Conservation (phyloP, 495 filamentous ascomycete species). For the Xylaria venustula region DNA sequence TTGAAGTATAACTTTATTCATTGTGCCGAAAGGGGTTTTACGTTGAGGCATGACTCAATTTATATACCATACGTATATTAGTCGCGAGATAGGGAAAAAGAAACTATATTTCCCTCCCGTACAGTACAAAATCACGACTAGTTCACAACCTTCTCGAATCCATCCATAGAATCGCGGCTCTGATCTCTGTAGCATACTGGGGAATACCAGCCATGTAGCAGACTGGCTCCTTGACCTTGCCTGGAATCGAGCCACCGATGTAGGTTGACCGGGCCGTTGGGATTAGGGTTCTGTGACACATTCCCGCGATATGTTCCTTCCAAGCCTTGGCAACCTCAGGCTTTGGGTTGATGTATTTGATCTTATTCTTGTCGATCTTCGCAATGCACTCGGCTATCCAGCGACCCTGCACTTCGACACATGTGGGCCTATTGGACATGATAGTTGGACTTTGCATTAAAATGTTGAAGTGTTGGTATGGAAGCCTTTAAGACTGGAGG, state of each 20-base stretch:
- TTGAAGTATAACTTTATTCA: too few species aligned
- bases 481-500: too few species aligned
- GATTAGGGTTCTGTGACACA: constrained; percentile 48
- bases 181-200: constrained; percentile 39
- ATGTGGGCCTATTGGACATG: constrained; percentile 52
- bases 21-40: too few species aligned
- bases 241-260: constrained; percentile 52
- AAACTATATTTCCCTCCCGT: too few species aligned
- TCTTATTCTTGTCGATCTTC: constrained; percentile 38
- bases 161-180: constrained; percentile 28
- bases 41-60: too few species aligned
- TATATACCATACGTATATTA: too few species aligned
- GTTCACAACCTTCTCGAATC: constrained; percentile 33
- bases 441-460: constrained; percentile 34
- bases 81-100: too few species aligned
- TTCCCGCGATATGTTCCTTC: constrained; percentile 40
- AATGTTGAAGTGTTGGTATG: constrained; percentile 56
- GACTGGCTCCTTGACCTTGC: constrained; percentile 47
- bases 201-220: constrained; percentile 43
- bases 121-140: too few species aligned
- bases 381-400: constrained; percentile 45
- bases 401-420: constrained; percentile 50
- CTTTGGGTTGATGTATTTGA: constrained; percentile 49
- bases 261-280: constrained; percentile 46
- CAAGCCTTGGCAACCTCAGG: constrained; percentile 45